phyloP scores from a whole-genome alignment of 345 rosid genomes.

The Jatropha curcas region DNA sequence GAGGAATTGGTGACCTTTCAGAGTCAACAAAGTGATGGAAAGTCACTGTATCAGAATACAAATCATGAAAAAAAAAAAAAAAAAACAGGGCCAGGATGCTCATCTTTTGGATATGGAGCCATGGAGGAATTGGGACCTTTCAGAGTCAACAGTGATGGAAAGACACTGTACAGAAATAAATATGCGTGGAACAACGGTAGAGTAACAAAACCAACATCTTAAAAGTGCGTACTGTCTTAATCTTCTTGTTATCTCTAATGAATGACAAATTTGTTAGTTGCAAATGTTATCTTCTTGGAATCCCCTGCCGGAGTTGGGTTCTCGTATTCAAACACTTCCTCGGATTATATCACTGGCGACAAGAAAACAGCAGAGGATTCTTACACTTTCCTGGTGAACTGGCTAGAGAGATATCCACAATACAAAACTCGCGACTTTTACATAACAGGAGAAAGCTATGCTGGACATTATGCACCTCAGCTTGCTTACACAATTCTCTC shows the following conservation, averaged over 20 bases:
- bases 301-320: conserved; percentile 55
- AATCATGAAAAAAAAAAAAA: too few species aligned
- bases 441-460: conserved; percentile 50
- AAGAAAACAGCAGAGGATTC: conserved; percentile 45
- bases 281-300: conserved; percentile 51
- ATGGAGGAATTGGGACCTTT: conserved; percentile 59
- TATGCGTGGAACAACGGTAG: conserved; percentile 49
- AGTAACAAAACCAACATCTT: too few species aligned
- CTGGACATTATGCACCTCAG: conserved; percentile 55
- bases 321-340: conserved; percentile 50
- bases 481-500: conserved; percentile 39
- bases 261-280: conserved; percentile 24
- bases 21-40: too few species aligned
- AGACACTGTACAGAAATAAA: conserved; percentile 35
- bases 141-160: conserved; percentile 42
- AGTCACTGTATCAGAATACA: too few species aligned
- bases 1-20: too few species aligned
- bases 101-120: conserved; percentile 55
- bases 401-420: conserved; percentile 46
- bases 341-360: conserved; percentile 44
- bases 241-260: not conserved
- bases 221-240: too few species aligned
- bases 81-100: conserved; percentile 60
- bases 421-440: conserved; percentile 39
- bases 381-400: conserved; percentile 45